Base-by-base conservation (phyloP, 768 basidiomycete genomes). In the Lactarius hengduanensis region DNA sequence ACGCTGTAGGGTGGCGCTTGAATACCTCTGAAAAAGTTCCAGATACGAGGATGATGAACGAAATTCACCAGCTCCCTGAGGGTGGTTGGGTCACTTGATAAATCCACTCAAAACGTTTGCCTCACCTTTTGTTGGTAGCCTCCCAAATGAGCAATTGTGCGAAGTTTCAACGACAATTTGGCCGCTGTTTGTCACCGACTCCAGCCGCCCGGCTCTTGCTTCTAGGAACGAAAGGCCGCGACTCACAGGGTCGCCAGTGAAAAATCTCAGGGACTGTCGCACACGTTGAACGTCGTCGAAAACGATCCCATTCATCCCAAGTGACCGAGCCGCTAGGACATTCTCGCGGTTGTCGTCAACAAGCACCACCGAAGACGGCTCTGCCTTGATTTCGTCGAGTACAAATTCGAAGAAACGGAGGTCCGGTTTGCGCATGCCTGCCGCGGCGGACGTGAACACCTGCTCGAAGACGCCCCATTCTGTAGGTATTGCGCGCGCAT, bases 371-470 rank as follows among this genome's bases (percentile, higher is more conserved):
- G 32, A 32, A 32, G 32, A 32, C 32, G 32, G 32, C 32, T 32
- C 32, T 5, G 79, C 71, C 20, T 78, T 77, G 11, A 80, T 79
- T 20, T 78, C 73, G 20, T 73, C 72, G 38, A 87, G 71, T n/a
- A 86, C 84, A 59, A 81, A 78, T 57, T 76, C 76, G 74, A 81
- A 87, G 65, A 84, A 84, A 0, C 81, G 80, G 34, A 85, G 79
- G 68, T 83, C 80, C 16, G 83, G 84, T 71, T 85, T 86, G 58
- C 86, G 81, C 74, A 84, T 83, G 10, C 83, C 81, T 15, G 78
- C 81, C 4, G 71, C 77, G 1, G 81, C 80, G 9, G 85, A 86
- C 1, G 83, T 83, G 72, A 84, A 86, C 28, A 85, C 76, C 28
- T 76, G 71, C 63, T 83, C 81, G 60, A 82, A 83, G 28, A 84